Evolutionary conservation across 176 grass and related monocot genomes (phyloP), one percentile per base, ranked within the genome.

Genomic region (Eragrostis curvula): DNA sequence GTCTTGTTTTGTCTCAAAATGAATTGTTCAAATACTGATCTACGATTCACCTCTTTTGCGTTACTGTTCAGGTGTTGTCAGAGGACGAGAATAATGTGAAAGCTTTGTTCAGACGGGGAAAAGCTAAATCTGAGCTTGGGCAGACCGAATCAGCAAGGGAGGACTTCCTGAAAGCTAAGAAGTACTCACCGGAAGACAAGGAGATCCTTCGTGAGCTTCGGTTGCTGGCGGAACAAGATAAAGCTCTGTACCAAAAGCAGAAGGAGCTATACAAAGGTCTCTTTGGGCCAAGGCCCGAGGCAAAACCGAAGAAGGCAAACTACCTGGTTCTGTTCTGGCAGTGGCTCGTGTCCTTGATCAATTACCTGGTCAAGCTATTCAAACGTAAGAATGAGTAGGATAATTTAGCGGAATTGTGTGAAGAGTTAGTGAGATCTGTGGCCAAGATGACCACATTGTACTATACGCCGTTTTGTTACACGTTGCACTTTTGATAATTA

Each of bases 251-350:
- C 79, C 79, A 90, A 51, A 98, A 93, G 71, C 93, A 98, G 65
- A 98, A 88, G 78, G 90, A 98, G 86, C 45, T 98, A 18, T 98
- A 93, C 81, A 93, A 93, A 80, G 96, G 96, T 63, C 90, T 98
- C 52, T 98, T 98, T 3, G 90, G 84, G 1, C 90, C 92, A 17
- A 91, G 86, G 30, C 92, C 96, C 24, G 74, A 93, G 86, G 79
- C 80, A 16, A 93, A 91, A 87, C 71, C 81, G 2, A 86, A 81
- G 82, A 85, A 70, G 21, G 56, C 74, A 10, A 95, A 91, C 79
- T 83, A 53, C 58, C 66, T 95, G 6, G 56, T 73, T 36, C 15
- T 84, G 36, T 88, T 99, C 82, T 93, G 93, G 87, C 85, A 87
- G 68, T 96, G 92, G 89, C 85, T 96, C 18, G 68, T 90, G 16